Percentiles rank a stretch among this genome's conserved stretches.
Evolutionary conservation across 2,329 filamentous ascomycete genomes (phyloP).

Genomic region (Cytospora leucostoma): DNA sequence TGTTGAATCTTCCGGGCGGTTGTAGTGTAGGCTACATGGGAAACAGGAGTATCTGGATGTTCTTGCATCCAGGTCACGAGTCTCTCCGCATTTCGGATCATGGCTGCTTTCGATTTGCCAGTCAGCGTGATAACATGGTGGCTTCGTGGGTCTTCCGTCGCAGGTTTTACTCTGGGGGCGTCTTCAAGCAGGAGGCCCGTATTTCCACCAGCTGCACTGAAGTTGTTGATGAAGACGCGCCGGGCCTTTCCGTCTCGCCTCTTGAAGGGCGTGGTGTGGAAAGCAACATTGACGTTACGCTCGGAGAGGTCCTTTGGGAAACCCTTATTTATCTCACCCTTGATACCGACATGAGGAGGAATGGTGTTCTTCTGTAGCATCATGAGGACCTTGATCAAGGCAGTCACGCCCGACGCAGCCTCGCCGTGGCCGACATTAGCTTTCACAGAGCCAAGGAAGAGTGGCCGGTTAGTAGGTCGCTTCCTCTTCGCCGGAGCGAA

Average conservation of each 20-base stretch:
- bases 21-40: slow-evolving; percentile 65
- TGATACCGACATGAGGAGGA: slow-evolving; percentile 69
- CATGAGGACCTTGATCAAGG: slow-evolving; percentile 64
- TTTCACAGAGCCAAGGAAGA: slow-evolving; percentile 65
- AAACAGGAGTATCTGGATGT: slow-evolving; percentile 54
- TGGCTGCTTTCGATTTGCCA: slow-evolving; percentile 56
- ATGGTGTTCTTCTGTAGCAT: slow-evolving; percentile 66
- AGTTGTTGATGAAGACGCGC: slow-evolving; percentile 65
- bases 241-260: slow-evolving; percentile 51
- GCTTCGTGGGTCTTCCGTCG: slow-evolving; percentile 51
- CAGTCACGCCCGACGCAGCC: slow-evolving; percentile 62
- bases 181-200: slow-evolving; percentile 68
- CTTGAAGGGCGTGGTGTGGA: slow-evolving; percentile 52
- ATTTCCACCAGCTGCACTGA: slow-evolving; percentile 71
- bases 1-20: slow-evolving; percentile 67
- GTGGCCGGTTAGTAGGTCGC: slow-evolving; percentile 50
- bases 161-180: slow-evolving; percentile 43
- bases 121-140: slow-evolving; percentile 61
- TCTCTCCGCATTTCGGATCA: slow-evolving; percentile 59
- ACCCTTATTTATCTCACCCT: slow-evolving; percentile 60
- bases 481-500: slow-evolving; percentile 52
- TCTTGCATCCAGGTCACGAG: slow-evolving; percentile 56
- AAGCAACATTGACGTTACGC: slow-evolving; percentile 61
- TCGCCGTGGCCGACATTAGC: slow-evolving; percentile 66
- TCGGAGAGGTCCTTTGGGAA: slow-evolving; percentile 59